These are phyloP conservation scores for Verbena officinalis DNA, from an alignment of 257 asterid species.

Conservation along the genomic window DNA sequence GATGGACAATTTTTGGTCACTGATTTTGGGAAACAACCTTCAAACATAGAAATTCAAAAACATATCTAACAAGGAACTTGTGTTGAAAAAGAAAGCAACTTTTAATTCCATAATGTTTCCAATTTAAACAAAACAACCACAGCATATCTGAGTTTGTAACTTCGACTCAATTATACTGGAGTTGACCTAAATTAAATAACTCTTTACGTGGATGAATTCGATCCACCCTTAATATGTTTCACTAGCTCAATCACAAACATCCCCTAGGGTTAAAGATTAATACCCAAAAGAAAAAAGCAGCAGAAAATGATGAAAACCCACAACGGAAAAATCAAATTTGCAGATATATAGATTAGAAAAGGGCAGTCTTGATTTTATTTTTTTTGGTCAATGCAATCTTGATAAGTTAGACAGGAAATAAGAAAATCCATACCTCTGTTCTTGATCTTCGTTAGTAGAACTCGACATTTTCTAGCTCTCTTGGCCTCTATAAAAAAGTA, in stretches of 20 bases:
- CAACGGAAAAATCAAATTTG: not conserved
- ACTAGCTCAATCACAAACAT: not conserved
- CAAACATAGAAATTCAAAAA: too few relatives aligned
- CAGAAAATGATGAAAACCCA: slow-evolving; percentile 9
- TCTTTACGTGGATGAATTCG: not conserved
- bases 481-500: slow-evolving; percentile 34
- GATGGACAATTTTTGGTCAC: slow-evolving; percentile 11
- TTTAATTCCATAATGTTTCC: not conserved
- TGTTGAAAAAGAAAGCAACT: not conserved
- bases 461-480: slow-evolving; percentile 50
- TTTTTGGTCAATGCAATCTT: slow-evolving; percentile 16
- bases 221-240: slow-evolving; percentile 1
- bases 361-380: slow-evolving; percentile 4
- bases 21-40: not conserved
- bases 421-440: slow-evolving; percentile 48
- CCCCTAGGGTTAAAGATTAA: not conserved
- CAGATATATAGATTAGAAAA: not conserved
- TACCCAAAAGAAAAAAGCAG: not conserved
- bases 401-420: not conserved
- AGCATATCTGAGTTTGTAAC: slow-evolving; percentile 20
- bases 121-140: slow-evolving; percentile 6
- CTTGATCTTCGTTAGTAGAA: slow-evolving; percentile 58
- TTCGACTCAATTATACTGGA: slow-evolving; percentile 8
- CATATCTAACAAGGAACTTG: too few relatives aligned
- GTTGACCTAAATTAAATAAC: slow-evolving; percentile 16